A percentile compares a stretch with the other conserved stretches of the same genome.
These are phyloP conservation scores for Hypericum androsaemum DNA, from an alignment of 345 rosid species.

Conservation along the genomic window DNA sequence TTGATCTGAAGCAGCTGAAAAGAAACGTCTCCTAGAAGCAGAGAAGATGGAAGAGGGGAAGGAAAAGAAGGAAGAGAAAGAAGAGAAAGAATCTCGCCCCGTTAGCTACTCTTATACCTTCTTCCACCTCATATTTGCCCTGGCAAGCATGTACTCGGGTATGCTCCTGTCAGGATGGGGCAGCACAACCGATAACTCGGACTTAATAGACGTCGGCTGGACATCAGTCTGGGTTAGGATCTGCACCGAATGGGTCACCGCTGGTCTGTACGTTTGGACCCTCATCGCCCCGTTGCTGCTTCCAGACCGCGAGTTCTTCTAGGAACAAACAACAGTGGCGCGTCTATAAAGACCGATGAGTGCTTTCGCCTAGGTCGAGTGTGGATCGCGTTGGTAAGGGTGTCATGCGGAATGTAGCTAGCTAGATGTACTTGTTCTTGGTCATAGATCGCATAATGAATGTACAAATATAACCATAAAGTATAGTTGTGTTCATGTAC, in stretches of 20 bases:
- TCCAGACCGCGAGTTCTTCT: conserved; percentile 65
- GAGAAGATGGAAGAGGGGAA: conserved; percentile 61
- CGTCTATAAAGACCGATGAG: no score
- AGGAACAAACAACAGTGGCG: neutral
- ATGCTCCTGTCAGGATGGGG: conserved; percentile 99
- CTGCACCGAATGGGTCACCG: conserved; percentile 84
- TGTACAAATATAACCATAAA: no score
- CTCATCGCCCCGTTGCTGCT: conserved; percentile 57
- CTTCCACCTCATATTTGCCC: conserved; percentile 88
- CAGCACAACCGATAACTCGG: conserved; percentile 56
- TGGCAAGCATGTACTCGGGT: conserved; percentile 94
- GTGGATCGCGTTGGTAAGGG: no score
- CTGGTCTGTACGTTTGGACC: conserved; percentile 62
- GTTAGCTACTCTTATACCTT: conserved; percentile 79
- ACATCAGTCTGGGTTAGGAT: conserved; percentile 95
- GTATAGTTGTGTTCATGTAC: no score
- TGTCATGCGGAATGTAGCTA: no score
- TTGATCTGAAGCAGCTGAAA: conserved; percentile 37
- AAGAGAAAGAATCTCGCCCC: conserved; percentile 50
- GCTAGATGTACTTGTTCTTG: no score
- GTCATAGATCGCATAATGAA: no score
- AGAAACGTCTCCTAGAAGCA: conserved; percentile 52
- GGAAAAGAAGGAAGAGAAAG: conserved; percentile 26
- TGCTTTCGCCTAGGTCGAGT: no score
- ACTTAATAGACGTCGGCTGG: conserved; percentile 90